phyloP scores from a whole-genome alignment of 331 rosid genomes.

The Cydonia oblonga region DNA sequence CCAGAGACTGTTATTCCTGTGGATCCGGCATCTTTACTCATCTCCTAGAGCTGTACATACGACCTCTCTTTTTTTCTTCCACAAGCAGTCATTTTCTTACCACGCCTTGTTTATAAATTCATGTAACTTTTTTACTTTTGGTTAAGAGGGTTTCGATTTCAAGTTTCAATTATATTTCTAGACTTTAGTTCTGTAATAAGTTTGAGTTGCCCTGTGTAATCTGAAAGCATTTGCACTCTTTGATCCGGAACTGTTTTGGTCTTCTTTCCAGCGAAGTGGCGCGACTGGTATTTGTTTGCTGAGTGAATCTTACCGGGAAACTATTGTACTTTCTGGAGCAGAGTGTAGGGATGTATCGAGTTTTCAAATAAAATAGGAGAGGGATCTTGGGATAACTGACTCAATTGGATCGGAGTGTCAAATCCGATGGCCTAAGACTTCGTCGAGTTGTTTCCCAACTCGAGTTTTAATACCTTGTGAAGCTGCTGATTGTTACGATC shows the following conservation, averaged over 20 bases:
- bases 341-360: background rate
- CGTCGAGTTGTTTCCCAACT: background rate
- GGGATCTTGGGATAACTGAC: background rate
- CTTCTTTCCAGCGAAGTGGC: background rate
- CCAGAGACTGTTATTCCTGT: conserved; percentile 67
- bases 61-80: background rate
- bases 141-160: conserved; percentile 27
- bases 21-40: conserved; percentile 30
- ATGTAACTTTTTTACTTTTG: conserved; percentile 10
- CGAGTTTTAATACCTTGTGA: background rate
- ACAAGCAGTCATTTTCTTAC: background rate
- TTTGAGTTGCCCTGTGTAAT: conserved; percentile 21
- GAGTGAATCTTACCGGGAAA: background rate
- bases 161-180: conserved; percentile 6
- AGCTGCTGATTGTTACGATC: background rate
- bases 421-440: background rate
- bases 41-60: conserved; percentile 36
- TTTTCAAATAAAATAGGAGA: background rate
- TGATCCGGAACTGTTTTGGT: conserved; percentile 1
- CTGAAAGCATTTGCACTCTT: conserved; percentile 13
- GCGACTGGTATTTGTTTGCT: background rate
- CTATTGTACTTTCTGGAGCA: background rate
- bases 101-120: conserved; percentile 38
- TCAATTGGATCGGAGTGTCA: no score
- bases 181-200: conserved; percentile 34